These are phyloP conservation scores for Helotiales sp. DNA, from an alignment of 2,329 filamentous ascomycete genomes.

Conservation along the genomic window DNA sequence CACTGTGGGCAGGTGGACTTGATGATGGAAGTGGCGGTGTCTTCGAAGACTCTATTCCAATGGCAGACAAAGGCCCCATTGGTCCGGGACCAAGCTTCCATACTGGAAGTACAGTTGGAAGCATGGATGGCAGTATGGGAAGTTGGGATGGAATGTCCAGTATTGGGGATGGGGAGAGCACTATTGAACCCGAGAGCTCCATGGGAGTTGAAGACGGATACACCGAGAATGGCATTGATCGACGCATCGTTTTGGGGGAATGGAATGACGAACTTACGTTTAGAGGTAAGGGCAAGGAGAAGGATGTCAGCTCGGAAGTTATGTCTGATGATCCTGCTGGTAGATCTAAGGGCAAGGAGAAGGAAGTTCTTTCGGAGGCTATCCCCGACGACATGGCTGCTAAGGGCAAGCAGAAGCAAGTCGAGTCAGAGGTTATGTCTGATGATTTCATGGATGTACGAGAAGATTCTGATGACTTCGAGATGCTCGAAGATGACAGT, in stretches of 20 bases:
- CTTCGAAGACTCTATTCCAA: slow-evolving; percentile 40
- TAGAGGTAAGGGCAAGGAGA: not conserved
- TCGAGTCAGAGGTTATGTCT: not conserved
- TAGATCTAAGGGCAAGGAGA: too few species aligned
- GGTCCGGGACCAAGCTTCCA: slow-evolving; percentile 36
- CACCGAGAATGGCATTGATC: slow-evolving; percentile 13
- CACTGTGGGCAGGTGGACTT: slow-evolving; percentile 63
- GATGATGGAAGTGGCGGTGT: slow-evolving; percentile 52
- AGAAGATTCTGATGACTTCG: not conserved
- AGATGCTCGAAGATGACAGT: not conserved
- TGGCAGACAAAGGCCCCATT: slow-evolving; percentile 35
- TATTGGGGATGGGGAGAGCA: slow-evolving; percentile 1
- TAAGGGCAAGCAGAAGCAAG: not conserved
- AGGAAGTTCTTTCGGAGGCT: too few species aligned
- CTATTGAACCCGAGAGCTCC: slow-evolving; percentile 7
- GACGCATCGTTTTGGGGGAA: slow-evolving; percentile 3
- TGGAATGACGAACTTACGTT: not conserved
- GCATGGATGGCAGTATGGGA: not conserved
- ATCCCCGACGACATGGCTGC: too few species aligned
- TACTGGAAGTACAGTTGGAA: slow-evolving; percentile 32
- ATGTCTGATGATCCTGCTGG: not conserved
- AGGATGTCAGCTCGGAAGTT: not conserved
- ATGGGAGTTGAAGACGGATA: slow-evolving; percentile 22
- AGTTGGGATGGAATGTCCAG: slow-evolving; percentile 7
- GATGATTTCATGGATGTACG: not conserved